These are phyloP conservation scores for Calocybe gambosa DNA, from an alignment of 1,284 basidiomycete species.

Conservation along the genomic window DNA sequence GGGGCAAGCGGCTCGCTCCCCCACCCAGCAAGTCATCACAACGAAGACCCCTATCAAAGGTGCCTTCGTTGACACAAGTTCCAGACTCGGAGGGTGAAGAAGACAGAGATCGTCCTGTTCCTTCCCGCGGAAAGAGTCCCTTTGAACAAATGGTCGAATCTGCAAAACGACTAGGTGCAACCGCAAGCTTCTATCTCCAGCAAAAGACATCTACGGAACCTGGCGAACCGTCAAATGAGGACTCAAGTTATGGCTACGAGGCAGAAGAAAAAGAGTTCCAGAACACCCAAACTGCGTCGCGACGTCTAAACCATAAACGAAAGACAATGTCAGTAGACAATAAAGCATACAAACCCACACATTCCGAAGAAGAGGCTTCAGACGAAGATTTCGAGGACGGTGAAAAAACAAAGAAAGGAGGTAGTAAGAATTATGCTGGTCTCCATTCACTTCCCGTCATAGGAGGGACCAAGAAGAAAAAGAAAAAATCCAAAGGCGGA, in stretches of 20 bases:
- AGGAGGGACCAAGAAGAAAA: conserved; percentile 49
- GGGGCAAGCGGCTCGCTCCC: conserved; percentile 47
- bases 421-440: conserved; percentile 54
- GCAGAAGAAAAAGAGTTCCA: conserved; percentile 64
- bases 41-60: conserved; percentile 47
- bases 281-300: conserved; percentile 27
- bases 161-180: conserved; percentile 42
- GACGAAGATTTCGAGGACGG: conserved; percentile 57
- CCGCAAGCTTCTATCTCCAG: conserved; percentile 54
- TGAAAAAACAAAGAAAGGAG: conserved; percentile 44
- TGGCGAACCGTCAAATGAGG: conserved; percentile 30
- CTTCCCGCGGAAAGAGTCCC: conserved; percentile 55
- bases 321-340: conserved; percentile 68
- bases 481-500: conserved; percentile 37
- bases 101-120: conserved; percentile 37
- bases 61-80: conserved; percentile 41
- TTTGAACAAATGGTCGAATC: conserved; percentile 51
- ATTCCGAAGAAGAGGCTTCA: conserved; percentile 53
- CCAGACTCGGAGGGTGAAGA: conserved; percentile 53
- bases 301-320: conserved; percentile 39
- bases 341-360: conserved; percentile 67
- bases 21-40: conserved; percentile 37
- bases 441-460: conserved; percentile 52
- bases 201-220: conserved; percentile 49
- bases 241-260: conserved; percentile 71